phyloP scores from a whole-genome alignment of 805 yeast genomes.

The Tetrapisispora arboricola region DNA sequence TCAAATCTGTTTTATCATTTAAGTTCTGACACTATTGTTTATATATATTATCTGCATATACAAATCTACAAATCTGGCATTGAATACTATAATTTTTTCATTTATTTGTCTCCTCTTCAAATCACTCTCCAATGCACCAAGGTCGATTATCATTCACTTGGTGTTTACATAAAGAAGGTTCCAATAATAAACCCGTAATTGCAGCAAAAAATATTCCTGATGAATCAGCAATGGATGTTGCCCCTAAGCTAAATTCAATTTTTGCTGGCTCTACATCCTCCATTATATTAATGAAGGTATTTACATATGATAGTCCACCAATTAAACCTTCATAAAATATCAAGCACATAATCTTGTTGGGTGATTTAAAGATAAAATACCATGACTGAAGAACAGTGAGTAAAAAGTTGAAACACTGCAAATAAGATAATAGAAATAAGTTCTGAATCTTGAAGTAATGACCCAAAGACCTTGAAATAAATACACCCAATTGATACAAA shows the following conservation, averaged over 20 bases:
- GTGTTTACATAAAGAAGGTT: slow-evolving; percentile 56
- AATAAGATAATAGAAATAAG: slow-evolving; percentile 49
- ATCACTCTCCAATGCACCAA: slow-evolving; percentile 52
- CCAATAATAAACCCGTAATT: slow-evolving; percentile 59
- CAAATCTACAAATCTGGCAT: too few species aligned
- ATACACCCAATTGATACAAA: slow-evolving; percentile 84
- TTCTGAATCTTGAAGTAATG: slow-evolving; percentile 47
- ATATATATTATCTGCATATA: too few species aligned
- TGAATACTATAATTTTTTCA: too few species aligned
- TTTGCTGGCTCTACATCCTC: slow-evolving; percentile 38
- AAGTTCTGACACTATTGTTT: too few species aligned
- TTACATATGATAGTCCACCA: slow-evolving; percentile 87
- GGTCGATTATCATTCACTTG: slow-evolving; percentile 68
- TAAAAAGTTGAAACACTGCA: slow-evolving; percentile 58
- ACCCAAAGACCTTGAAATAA: slow-evolving; percentile 79
- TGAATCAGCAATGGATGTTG: slow-evolving; percentile 76
- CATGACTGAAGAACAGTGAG: slow-evolving; percentile 57
- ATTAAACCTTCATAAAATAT: slow-evolving; percentile 81
- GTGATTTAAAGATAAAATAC: slow-evolving; percentile 42
- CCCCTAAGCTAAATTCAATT: slow-evolving; percentile 72
- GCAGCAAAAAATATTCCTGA: slow-evolving; percentile 83
- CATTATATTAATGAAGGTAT: slow-evolving; percentile 70
- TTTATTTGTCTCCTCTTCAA: too few species aligned
- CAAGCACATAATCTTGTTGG: slow-evolving; percentile 52
- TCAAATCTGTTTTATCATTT: too few species aligned